These are phyloP conservation scores for Ilyonectria sp. DNA, from an alignment of 2,329 filamentous ascomycete genomes.

Conservation along the genomic window DNA sequence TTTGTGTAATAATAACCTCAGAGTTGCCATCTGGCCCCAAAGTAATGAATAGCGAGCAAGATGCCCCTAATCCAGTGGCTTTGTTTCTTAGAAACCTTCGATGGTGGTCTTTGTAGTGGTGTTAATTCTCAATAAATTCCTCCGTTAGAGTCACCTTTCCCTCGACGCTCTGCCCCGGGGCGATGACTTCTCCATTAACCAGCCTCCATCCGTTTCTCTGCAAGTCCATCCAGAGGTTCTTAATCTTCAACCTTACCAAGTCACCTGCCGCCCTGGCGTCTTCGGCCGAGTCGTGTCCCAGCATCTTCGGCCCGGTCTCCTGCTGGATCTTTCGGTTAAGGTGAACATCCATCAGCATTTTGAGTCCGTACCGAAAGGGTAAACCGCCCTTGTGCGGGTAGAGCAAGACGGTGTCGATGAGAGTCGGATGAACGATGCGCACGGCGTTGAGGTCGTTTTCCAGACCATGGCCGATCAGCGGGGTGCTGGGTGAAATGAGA, in stretches of 20 bases:
- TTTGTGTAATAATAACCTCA: background rate
- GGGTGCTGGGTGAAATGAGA: constrained; percentile 81
- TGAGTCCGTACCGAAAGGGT: constrained; percentile 84
- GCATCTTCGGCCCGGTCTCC: constrained; percentile 63
- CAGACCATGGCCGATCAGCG: constrained; percentile 91
- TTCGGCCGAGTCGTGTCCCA: constrained; percentile 92
- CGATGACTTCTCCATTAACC: constrained; percentile 62
- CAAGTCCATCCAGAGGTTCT: constrained; percentile 78
- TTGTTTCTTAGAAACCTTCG: too few relatives aligned
- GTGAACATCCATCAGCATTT: constrained; percentile 77
- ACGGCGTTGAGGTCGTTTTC: constrained; percentile 95
- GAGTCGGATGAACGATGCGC: constrained; percentile 85
- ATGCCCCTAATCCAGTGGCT: background rate
- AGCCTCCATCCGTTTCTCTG: constrained; percentile 78
- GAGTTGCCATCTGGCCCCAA: background rate
- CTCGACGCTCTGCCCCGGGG: constrained; percentile 51
- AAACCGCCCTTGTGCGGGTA: constrained; percentile 85
- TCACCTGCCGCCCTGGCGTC: constrained; percentile 93
- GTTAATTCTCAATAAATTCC: constrained; percentile 54
- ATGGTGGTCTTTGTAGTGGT: background rate
- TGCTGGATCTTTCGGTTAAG: constrained; percentile 86
- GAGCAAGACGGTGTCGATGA: constrained; percentile 89
- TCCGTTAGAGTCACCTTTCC: constrained; percentile 53
- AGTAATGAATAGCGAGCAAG: background rate
- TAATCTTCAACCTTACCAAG: constrained; percentile 80